phyloP scores from a whole-genome alignment of 805 yeast species.

The Kodamaea neixiangensis region DNA sequence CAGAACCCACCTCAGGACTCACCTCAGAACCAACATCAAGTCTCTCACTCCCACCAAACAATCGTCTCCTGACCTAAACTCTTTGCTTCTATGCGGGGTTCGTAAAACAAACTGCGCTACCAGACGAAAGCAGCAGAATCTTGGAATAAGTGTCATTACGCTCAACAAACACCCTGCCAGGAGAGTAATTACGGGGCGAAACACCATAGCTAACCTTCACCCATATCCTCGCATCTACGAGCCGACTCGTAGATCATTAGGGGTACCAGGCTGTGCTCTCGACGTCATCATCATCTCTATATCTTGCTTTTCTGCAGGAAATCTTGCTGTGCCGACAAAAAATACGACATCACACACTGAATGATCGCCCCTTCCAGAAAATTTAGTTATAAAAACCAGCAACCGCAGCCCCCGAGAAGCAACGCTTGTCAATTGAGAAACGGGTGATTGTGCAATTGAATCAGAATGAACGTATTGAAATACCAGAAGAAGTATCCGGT shows the following conservation, averaged over 20 bases:
- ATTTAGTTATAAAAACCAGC: conserved; percentile 4
- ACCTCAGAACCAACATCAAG: no score
- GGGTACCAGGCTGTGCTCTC: not conserved
- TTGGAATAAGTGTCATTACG: no score
- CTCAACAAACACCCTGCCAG: not conserved
- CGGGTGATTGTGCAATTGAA: not conserved
- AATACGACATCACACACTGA: not conserved
- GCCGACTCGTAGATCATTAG: not conserved
- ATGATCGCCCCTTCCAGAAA: conserved; percentile 5
- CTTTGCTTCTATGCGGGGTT: no score
- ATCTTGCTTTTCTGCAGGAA: not conserved
- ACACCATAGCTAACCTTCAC: no score
- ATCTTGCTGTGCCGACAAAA: not conserved
- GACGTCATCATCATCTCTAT: not conserved
- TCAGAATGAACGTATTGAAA: conserved; percentile 43
- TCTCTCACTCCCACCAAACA: no score
- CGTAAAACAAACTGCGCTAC: no score
- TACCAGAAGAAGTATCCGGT: conserved; percentile 78
- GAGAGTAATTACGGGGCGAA: no score
- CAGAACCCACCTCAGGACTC: no score
- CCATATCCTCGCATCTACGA: not conserved
- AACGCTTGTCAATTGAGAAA: not conserved
- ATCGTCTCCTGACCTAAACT: no score
- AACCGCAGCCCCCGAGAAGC: not conserved
- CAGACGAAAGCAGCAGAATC: no score